Evolutionary conservation across 768 basidiomycete genomes (phyloP).

Genomic region (Calocybe indica): DNA sequence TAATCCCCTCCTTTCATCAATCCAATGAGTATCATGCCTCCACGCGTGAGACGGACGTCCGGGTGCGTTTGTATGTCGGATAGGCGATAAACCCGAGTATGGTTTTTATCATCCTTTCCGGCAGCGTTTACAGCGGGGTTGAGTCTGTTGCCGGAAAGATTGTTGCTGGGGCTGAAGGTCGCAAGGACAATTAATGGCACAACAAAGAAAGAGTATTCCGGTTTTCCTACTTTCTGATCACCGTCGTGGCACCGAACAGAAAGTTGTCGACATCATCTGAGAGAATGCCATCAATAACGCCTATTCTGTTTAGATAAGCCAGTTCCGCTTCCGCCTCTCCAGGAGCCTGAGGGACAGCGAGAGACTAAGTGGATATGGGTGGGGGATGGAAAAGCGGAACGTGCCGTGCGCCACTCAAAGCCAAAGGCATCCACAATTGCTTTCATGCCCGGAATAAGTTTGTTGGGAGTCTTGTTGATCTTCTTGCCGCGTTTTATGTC

Average conservation of each 20-base stretch:
- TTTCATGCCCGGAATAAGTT: slow-evolving; percentile 72
- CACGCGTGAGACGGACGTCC: slow-evolving; percentile 47
- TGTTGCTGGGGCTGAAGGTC: slow-evolving; percentile 54
- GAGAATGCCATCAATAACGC: slow-evolving; percentile 81
- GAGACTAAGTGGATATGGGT: slow-evolving; percentile 20
- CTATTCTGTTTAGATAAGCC: slow-evolving; percentile 76
- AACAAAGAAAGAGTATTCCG: not conserved
- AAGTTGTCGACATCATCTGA: slow-evolving; percentile 95
- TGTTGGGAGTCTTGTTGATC: slow-evolving; percentile 54
- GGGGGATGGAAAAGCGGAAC: slow-evolving; percentile 14
- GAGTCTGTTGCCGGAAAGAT: slow-evolving; percentile 63
- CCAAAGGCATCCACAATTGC: slow-evolving; percentile 75
- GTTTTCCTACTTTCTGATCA: slow-evolving; percentile 76
- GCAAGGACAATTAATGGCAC: not conserved
- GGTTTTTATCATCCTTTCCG: slow-evolving; percentile 73
- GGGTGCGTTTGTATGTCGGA: slow-evolving; percentile 34
- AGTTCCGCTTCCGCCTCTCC: slow-evolving; percentile 95
- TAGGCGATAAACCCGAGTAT: slow-evolving; percentile 42
- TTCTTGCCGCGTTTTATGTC: slow-evolving; percentile 74
- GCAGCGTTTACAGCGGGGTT: slow-evolving; percentile 58
- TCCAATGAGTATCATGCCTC: slow-evolving; percentile 78
- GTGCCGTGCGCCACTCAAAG: slow-evolving; percentile 67
- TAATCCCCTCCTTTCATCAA: slow-evolving; percentile 92
- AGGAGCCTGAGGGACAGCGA: slow-evolving; percentile 54
- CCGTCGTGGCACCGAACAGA: slow-evolving; percentile 77